Percentiles rank a stretch among this genome's conserved stretches.
Conservation (phyloP, 768 basidiomycete species). For the Paxillus rubicundulus region DNA sequence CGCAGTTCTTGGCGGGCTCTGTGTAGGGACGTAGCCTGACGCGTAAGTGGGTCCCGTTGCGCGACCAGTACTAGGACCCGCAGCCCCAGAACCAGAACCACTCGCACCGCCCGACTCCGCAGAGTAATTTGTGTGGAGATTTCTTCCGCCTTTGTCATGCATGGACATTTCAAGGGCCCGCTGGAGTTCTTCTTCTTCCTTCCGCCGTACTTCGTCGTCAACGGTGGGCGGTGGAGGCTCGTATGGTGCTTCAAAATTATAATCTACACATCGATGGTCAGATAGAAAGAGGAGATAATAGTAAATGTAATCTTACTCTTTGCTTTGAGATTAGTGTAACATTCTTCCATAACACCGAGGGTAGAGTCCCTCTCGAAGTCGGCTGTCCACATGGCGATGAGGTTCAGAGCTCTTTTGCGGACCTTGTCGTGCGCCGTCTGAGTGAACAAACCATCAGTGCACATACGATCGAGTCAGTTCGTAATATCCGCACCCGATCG, state of each 20-base stretch:
- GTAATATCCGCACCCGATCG: constrained; percentile 65
- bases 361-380: constrained; percentile 80
- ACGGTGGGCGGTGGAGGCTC: constrained; percentile 67
- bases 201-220: constrained; percentile 76
- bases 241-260: constrained; percentile 61
- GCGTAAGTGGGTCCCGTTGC: constrained; percentile 39
- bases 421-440: constrained; percentile 93
- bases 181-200: constrained; percentile 94
- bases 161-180: constrained; percentile 92
- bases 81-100: constrained; percentile 24
- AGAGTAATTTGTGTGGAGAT: constrained; percentile 48
- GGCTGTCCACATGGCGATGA: constrained; percentile 80
- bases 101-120: constrained; percentile 38
- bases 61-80: constrained; percentile 22
- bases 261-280: constrained; percentile 44
- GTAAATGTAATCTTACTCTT: constrained; percentile 57
- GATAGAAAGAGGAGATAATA: background rate
- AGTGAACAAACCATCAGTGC: constrained; percentile 12
- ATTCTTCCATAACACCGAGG: constrained; percentile 88
- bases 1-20: constrained; percentile 40
- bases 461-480: background rate
- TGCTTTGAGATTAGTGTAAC: constrained; percentile 73
- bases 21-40: constrained; percentile 58
- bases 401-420: constrained; percentile 63
- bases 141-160: constrained; percentile 82